Conservation (phyloP, 2,329 filamentous ascomycete genomes). For the Fusarium newnesense region DNA sequence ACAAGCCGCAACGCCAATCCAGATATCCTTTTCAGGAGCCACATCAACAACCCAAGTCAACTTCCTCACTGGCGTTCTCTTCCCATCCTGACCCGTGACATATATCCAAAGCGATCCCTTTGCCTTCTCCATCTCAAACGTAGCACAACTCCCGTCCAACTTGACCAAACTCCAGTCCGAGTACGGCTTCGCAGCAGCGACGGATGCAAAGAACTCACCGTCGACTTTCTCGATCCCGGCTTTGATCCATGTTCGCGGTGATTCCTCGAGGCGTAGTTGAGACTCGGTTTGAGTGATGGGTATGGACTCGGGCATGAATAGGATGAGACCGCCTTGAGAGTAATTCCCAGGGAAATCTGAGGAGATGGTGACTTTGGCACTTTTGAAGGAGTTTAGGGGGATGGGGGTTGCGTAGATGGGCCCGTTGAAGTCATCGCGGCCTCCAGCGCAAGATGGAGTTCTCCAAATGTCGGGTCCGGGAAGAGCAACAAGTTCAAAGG, state of each 20-base stretch:
- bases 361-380: neutral
- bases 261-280: neutral
- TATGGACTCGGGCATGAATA: neutral
- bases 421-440: neutral
- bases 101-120: constrained; percentile 3
- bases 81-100: neutral
- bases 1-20: constrained; percentile 4
- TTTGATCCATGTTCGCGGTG: constrained; percentile 5
- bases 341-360: neutral
- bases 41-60: constrained; percentile 7
- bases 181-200: neutral
- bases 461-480: constrained; percentile 1
- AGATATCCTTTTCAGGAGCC: neutral
- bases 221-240: neutral
- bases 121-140: neutral
- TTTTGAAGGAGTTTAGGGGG: neutral
- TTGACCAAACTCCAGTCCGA: constrained; percentile 3
- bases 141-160: neutral
- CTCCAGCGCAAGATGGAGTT: constrained; percentile 1
- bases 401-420: neutral
- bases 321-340: constrained; percentile 3
- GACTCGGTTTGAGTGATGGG: neutral
- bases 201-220: neutral
- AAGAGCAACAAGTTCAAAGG: neutral
- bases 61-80: neutral